Percentiles rank a stretch among this genome's conserved stretches.
Conservation (phyloP, 495 filamentous ascomycete species). For the Immersiella caudata region DNA sequence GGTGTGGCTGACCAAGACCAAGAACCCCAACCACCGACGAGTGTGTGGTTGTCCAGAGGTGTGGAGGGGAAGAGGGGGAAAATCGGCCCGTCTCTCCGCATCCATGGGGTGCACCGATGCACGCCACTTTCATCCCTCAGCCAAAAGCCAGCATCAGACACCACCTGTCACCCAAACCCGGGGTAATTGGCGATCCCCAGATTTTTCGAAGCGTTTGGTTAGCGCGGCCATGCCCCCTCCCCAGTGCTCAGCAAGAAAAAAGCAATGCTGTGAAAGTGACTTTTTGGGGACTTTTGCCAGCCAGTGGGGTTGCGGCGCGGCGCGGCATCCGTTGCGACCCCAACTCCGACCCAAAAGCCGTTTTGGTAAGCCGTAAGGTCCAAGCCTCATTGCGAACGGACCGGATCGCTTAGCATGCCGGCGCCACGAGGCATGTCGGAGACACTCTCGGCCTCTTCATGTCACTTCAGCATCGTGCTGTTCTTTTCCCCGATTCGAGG, state of each 20-base stretch:
- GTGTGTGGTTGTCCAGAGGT: background rate
- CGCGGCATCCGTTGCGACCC: background rate
- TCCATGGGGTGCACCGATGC: constrained; percentile 17
- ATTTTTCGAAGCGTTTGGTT: background rate
- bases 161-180: background rate
- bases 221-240: background rate
- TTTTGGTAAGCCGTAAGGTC: background rate
- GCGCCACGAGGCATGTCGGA: background rate
- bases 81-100: constrained; percentile 14
- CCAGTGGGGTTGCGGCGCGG: background rate
- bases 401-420: background rate
- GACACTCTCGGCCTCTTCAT: constrained; percentile 1
- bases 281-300: background rate
- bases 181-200: background rate
- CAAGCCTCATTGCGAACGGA: background rate
- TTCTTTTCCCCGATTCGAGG: background rate
- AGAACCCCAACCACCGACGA: background rate
- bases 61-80: background rate
- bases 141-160: background rate
- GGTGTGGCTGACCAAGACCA: background rate
- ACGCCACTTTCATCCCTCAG: constrained; percentile 3
- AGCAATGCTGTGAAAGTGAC: background rate
- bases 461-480: background rate
- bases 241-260: background rate
- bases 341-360: background rate